Conservation (phyloP, 2,329 filamentous ascomycete species). For the Colletotrichum scovillei region DNA sequence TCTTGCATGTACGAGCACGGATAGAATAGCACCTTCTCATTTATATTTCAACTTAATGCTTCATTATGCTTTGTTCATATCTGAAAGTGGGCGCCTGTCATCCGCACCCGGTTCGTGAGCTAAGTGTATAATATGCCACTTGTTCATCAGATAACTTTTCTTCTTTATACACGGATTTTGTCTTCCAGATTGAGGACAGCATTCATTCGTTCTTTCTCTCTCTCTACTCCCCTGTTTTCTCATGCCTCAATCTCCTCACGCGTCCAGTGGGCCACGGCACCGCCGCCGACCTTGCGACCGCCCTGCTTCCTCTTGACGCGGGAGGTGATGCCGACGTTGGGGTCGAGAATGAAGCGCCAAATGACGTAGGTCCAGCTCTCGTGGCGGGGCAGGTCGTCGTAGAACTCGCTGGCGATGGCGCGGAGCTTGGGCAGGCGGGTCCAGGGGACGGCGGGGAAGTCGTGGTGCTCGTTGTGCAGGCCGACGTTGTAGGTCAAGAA, state of each 20-base stretch:
- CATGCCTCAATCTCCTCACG: slow-evolving; percentile 76
- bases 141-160: background rate
- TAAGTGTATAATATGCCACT: background rate
- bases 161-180: background rate
- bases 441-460: slow-evolving; percentile 98
- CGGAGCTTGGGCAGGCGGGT: slow-evolving; percentile 83
- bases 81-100: background rate
- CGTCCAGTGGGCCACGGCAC: slow-evolving; percentile 64
- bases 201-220: background rate
- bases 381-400: slow-evolving; percentile 86
- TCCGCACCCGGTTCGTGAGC: background rate
- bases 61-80: background rate
- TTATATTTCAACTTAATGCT: background rate
- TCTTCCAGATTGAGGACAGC: background rate
- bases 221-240: slow-evolving; percentile 12
- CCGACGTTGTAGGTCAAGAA: slow-evolving; percentile 96
- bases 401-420: slow-evolving; percentile 89
- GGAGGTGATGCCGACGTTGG: slow-evolving; percentile 89
- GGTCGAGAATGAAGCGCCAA: slow-evolving; percentile 95
- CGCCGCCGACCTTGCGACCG: slow-evolving; percentile 67
- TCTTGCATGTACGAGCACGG: no score
- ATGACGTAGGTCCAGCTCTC: slow-evolving; percentile 93
- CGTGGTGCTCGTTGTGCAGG: slow-evolving; percentile 98
- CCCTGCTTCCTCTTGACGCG: slow-evolving; percentile 92
- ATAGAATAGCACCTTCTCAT: no score